Conservation (phyloP, 352 stramenopile genomes). For the Aphanomyces cochlioides region DNA sequence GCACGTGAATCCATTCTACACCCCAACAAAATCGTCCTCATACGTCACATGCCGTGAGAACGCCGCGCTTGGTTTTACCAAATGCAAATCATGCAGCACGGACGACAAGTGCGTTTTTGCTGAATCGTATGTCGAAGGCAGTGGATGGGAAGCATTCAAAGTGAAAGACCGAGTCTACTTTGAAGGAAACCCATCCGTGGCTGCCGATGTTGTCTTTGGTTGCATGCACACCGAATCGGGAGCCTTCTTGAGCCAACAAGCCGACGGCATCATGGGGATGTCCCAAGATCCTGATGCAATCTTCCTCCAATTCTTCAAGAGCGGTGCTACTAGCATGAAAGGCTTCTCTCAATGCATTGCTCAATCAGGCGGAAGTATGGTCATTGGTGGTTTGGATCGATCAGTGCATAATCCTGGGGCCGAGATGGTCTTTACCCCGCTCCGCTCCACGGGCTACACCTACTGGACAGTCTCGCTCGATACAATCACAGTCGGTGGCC, state of each 20-base stretch:
- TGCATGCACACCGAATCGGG: constrained; percentile 90
- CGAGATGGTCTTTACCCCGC: constrained; percentile 84
- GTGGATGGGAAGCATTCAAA: constrained; percentile 89
- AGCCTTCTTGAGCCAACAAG: constrained; percentile 89
- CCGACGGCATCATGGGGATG: constrained; percentile 97
- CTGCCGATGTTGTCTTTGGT: constrained; percentile 84
- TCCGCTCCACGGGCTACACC: constrained; percentile 64
- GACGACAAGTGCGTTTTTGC: constrained; percentile 83
- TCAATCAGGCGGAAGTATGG: constrained; percentile 85
- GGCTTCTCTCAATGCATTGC: constrained; percentile 94
- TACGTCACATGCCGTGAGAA: constrained; percentile 52
- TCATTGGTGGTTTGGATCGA: constrained; percentile 86
- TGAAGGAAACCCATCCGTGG: constrained; percentile 7
- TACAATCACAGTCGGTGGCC: constrained; percentile 43
- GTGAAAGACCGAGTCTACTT: constrained; percentile 70
- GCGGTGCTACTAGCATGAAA: constrained; percentile 72
- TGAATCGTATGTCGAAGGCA: constrained; percentile 92
- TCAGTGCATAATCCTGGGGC: constrained; percentile 56
- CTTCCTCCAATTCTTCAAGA: constrained; percentile 86
- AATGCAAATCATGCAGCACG: constrained; percentile 36
- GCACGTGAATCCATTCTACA: constrained; percentile 80
- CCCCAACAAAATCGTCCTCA: constrained; percentile 43
- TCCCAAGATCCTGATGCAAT: constrained; percentile 86
- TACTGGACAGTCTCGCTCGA: constrained; percentile 76
- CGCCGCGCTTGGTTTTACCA: constrained; percentile 44